A percentile compares a stretch with the other conserved stretches of the same genome.
Conservation (phyloP, 352 stramenopile species). For the Pythium biforme region DNA sequence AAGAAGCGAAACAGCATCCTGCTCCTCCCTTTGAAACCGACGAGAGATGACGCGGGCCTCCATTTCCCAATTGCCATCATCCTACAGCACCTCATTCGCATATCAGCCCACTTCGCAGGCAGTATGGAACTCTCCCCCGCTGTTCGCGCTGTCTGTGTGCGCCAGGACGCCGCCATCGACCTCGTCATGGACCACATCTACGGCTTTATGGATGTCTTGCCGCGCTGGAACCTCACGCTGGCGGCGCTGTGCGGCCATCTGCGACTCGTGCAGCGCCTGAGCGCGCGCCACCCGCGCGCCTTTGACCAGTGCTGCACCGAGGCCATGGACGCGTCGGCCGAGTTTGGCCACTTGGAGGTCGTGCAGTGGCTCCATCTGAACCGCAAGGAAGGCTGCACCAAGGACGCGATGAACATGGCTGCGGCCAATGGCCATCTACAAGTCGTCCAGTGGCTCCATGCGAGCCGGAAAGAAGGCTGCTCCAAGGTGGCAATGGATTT, state of each 20-base stretch:
- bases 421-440: conserved; percentile 51
- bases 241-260: conserved; percentile 51
- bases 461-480: conserved; percentile 51
- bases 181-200: conserved; percentile 53
- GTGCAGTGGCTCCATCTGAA: conserved; percentile 56
- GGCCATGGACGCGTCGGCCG: conserved; percentile 61
- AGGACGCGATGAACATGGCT: conserved; percentile 69
- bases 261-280: conserved; percentile 49
- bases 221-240: conserved; percentile 48
- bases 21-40: no score
- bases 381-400: conserved; percentile 52
- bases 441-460: conserved; percentile 65
- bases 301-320: conserved; percentile 56
- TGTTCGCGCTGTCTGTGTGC: conserved; percentile 47
- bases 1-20: no score
- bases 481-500: conserved; percentile 66
- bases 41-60: not conserved
- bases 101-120: not conserved
- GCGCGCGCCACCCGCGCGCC: conserved; percentile 28
- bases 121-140: conserved; percentile 40
- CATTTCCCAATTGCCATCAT: no score
- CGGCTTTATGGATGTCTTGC: conserved; percentile 53
- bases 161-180: conserved; percentile 39
- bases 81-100: no score
- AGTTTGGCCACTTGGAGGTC: conserved; percentile 58